phyloP scores from a whole-genome alignment of 2,329 filamentous ascomycete genomes.

The Monosporascus ibericus region DNA sequence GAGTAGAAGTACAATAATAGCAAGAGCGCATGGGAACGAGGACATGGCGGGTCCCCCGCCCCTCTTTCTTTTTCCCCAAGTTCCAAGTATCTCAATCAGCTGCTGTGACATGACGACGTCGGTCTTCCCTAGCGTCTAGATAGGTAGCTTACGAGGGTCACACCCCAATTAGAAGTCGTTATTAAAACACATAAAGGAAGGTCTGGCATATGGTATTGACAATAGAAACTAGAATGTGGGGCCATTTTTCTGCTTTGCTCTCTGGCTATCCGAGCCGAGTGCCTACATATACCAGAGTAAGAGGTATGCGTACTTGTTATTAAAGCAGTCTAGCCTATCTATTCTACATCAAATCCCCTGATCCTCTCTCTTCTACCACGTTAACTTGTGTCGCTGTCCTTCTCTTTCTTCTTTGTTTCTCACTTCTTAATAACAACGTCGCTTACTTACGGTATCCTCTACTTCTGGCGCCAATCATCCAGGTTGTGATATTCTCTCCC shows the following conservation, averaged over 20 bases:
- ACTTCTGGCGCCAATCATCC: neutral
- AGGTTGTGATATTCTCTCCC: neutral
- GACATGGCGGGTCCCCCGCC: neutral
- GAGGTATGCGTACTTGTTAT: neutral
- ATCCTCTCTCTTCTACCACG: neutral
- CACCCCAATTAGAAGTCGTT: neutral
- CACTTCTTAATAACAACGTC: neutral
- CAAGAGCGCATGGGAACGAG: neutral
- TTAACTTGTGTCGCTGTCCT: neutral
- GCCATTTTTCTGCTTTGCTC: too few relatives aligned
- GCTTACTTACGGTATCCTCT: neutral
- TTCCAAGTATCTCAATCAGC: neutral
- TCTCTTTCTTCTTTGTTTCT: too few relatives aligned
- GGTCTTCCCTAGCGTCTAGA: neutral
- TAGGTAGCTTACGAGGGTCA: neutral
- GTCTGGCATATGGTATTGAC: too few relatives aligned
- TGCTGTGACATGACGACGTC: slow-evolving; percentile 1
- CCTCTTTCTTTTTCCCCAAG: neutral
- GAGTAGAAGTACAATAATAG: too few relatives aligned
- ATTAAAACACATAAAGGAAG: too few relatives aligned
- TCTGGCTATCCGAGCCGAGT: too few relatives aligned
- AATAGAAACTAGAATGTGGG: neutral
- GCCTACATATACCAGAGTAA: neutral
- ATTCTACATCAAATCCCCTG: neutral
- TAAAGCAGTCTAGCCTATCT: neutral